These are phyloP conservation scores for Malassezia restricta DNA, from an alignment of 1,284 basidiomycete species.

Conservation along the genomic window DNA sequence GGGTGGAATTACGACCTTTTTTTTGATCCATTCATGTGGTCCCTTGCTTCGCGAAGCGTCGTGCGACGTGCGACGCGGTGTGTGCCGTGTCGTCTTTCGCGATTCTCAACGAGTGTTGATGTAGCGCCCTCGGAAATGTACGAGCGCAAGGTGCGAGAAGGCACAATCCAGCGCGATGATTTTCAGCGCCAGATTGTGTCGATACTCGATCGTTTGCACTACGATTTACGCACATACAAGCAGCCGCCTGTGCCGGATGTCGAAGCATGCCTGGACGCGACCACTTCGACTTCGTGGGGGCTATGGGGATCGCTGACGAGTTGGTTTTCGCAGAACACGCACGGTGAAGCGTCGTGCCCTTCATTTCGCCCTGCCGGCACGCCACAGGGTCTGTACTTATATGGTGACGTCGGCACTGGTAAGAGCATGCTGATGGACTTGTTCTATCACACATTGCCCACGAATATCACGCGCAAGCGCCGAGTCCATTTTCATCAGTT, in stretches of 20 bases:
- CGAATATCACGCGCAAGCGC: slow-evolving; percentile 60
- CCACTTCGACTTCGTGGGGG: neutral
- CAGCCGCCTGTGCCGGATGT: slow-evolving; percentile 26
- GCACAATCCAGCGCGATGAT: slow-evolving; percentile 62
- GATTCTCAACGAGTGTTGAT: too few relatives aligned
- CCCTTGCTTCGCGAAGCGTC: neutral
- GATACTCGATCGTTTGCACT: slow-evolving; percentile 67
- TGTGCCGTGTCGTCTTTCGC: neutral
- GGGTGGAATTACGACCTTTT: too few relatives aligned
- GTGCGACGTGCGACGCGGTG: neutral
- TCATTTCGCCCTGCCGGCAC: slow-evolving; percentile 49
- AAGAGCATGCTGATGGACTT: slow-evolving; percentile 96
- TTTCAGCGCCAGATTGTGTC: slow-evolving; percentile 75
- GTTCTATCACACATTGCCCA: slow-evolving; percentile 74
- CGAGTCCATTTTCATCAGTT: slow-evolving; percentile 79
- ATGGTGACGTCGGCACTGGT: slow-evolving; percentile 91
- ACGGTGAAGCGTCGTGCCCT: slow-evolving; percentile 17
- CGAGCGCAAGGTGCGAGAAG: slow-evolving; percentile 51
- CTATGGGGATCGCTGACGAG: slow-evolving; percentile 11
- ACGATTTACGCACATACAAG: slow-evolving; percentile 59
- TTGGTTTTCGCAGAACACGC: neutral
- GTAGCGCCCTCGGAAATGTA: neutral
- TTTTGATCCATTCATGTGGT: too few relatives aligned
- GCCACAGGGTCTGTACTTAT: slow-evolving; percentile 87
- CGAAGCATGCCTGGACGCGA: slow-evolving; percentile 19